Evolutionary conservation across 2,329 filamentous ascomycete species (phyloP), one percentile per base, ranked within the genome.

Genomic region (Corniculantispora saksenae): DNA sequence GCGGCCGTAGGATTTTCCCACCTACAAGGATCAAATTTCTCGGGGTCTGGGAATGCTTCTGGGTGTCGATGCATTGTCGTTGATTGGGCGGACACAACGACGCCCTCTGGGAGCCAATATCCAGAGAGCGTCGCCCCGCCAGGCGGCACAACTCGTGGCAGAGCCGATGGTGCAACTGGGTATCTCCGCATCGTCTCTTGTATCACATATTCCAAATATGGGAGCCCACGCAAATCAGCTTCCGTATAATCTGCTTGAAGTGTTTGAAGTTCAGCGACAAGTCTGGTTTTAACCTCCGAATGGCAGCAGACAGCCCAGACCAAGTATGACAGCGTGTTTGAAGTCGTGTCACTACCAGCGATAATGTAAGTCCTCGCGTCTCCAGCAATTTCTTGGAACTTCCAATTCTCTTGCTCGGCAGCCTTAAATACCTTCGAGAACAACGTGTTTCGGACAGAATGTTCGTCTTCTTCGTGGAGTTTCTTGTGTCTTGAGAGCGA

Each of bases 281-380:
- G 56, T 40, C 27, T 19, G 21, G 10, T 10, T 23, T 59, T 59
- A 25, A 78, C 55, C 0, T 68, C 61, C 0, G 73, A 70, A 23
- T 70, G 63, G 17, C 66, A 57, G 57, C 73, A 75, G 6, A 78
- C 69, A 4, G 70, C 68, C 76, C 77, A 82, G 5, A 78, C 67
- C 0, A 81, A 68, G 63, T 83, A 84, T 0, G 81, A 83, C 55
- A 84, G 64, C 0, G 80, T 80, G 7, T 77, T 73, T 0, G 82
- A 78, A 0, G 82, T 83, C 0, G 82, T 84, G 58, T 83, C 82
- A 27, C 76, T 81, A 0, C 82, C 82, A 0, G 81, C 83, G 3
- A 80, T 61, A 50, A 84, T 83, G 63, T 80, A 80, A 0, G 35
- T 23, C 13, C 21, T 12, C 7, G 54, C 54, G 23, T 43, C 21